Evolutionary conservation across 1,139 yeast species (phyloP), one percentile per base, ranked within the genome.

Genomic region (Pichia sp.): DNA sequence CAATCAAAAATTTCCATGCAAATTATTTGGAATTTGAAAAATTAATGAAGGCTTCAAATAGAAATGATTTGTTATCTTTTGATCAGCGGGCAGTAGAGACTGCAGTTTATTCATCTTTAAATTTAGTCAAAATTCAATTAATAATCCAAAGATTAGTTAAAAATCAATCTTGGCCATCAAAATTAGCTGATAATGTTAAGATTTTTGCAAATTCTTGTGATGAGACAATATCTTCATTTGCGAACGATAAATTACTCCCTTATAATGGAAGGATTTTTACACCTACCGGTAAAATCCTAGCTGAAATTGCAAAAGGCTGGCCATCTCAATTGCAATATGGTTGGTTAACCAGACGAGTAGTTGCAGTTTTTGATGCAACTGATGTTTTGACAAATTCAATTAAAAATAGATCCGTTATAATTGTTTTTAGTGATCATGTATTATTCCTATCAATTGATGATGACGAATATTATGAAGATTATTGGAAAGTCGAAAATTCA

Each of bases 321-420:
- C 97, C 97, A 0, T 67, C 78, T 0, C 90, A 84, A 55, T 69
- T 90, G 26, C 95, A 87, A 54, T 82, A 82, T 57, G 96, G 95
- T 26, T 89, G 97, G 97, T 63, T 87, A 25, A 74, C 82, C 29
- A 72, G 97, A 48, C 75, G 94, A 51, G 92, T 90, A 4, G 89
- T 90, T 22, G 85, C 94, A 0, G 82, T 89, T 1, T 83, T 79
- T 62, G 96, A 80, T 52, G 75, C 74, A 3, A 60, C 64, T 4
- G 79, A 71, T 53, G 68, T 66, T 44, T 58, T 63, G 51, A 64
- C 58, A 49, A 64, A 45, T 48, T 62, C 56, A 6, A 58, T 63
- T 8, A 62, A 65, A 35, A 63, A 69, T 45, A 64, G 69, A 35
- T 80, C 82, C 37, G 71, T 87, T 7, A 71, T 90, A 37, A 79